Conservation (phyloP, 257 asterid genomes). For the Paraleonurus japonicus region DNA sequence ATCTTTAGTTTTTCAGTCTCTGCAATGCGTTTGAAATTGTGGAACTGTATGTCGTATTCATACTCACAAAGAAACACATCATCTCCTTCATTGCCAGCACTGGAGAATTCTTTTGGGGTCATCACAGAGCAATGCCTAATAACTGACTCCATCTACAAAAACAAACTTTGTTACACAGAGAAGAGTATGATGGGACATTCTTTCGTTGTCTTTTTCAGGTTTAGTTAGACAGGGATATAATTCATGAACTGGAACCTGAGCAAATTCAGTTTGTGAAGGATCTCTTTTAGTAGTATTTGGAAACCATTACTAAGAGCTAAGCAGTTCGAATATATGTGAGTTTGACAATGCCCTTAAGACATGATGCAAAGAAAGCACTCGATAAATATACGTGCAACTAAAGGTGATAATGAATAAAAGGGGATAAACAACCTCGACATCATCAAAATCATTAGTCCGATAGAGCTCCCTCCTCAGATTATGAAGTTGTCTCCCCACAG, state of each 20-base stretch:
- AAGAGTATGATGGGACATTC: conserved; percentile 1
- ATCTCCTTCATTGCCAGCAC: conserved; percentile 76
- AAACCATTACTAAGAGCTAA: not conserved
- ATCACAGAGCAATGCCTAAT: conserved; percentile 79
- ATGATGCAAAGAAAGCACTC: conserved; percentile 4
- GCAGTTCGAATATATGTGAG: not conserved
- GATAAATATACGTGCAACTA: not conserved
- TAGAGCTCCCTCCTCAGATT: conserved; percentile 90
- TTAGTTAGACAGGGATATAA: not conserved
- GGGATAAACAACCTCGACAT: conserved; percentile 60
- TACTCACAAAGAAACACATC: conserved; percentile 93
- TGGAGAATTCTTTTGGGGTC: conserved; percentile 67
- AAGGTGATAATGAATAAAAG: conserved; percentile 7
- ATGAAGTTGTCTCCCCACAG: conserved; percentile 88
- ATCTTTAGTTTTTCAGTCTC: conserved; percentile 54
- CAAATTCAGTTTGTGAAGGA: not conserved
- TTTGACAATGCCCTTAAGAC: not conserved
- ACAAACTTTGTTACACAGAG: conserved; percentile 14
- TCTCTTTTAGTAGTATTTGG: not conserved
- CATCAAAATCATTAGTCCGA: conserved; percentile 71
- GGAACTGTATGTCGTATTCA: conserved; percentile 79
- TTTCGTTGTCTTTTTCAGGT: not conserved
- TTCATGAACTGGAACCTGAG: not conserved
- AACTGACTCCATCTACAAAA: conserved; percentile 70
- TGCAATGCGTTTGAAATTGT: conserved; percentile 82